These are phyloP conservation scores for Geotrichum ghanense DNA, from an alignment of 805 yeast genomes.

Conservation along the genomic window DNA sequence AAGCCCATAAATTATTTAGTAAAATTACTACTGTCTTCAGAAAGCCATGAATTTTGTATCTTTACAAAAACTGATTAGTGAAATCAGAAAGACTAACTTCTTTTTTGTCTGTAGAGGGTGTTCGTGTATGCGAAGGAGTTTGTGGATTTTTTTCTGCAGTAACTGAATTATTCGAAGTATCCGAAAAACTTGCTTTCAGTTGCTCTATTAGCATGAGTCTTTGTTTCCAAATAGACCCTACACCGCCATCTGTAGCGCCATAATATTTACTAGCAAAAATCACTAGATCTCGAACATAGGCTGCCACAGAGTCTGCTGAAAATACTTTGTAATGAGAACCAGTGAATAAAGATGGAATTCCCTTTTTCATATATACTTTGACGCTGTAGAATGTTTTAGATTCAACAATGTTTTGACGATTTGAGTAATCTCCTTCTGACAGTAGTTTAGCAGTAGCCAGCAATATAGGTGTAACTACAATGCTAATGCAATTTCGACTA, in stretches of 20 bases:
- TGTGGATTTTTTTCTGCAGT: neutral
- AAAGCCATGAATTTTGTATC: neutral
- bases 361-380: neutral
- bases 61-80: neutral
- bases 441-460: neutral
- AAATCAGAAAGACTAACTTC: neutral
- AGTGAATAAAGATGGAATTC: neutral
- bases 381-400: constrained; percentile 7
- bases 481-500: neutral
- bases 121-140: too few relatives aligned
- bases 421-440: neutral
- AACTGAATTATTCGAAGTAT: neutral
- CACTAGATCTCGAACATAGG: neutral
- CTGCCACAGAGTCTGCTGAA: neutral
- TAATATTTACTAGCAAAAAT: neutral
- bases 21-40: constrained; percentile 25
- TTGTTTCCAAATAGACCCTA: neutral
- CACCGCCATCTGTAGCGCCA: neutral
- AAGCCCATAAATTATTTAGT: constrained; percentile 40
- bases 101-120: neutral
- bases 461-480: neutral
- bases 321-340: neutral
- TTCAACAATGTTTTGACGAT: neutral
- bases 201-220: neutral
- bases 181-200: neutral